phyloP scores from a whole-genome alignment of 1,139 yeast genomes.

The Suhomyces terraborum region DNA sequence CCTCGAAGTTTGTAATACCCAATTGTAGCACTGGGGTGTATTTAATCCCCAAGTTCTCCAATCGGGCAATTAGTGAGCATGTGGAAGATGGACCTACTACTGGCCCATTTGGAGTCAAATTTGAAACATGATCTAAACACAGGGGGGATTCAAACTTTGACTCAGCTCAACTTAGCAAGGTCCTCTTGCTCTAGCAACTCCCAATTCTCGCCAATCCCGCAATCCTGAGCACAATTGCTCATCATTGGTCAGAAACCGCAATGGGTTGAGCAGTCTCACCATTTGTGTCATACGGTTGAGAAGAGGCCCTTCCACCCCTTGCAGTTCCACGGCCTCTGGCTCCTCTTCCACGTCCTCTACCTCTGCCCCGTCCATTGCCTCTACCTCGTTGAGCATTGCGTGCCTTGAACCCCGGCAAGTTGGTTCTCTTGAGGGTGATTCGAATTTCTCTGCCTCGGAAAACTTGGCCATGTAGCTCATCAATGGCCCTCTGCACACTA shows the following conservation, averaged over 20 bases:
- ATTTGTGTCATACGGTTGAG: not conserved
- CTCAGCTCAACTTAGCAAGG: not conserved
- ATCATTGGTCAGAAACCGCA: not conserved
- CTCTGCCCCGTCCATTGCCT: conserved; percentile 26
- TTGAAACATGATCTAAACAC: not conserved
- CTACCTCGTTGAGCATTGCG: conserved; percentile 26
- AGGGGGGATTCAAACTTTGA: no score
- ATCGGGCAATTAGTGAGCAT: no score
- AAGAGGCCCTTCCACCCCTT: not conserved
- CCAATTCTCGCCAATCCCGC: not conserved
- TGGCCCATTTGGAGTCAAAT: not conserved
- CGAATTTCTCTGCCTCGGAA: conserved; percentile 42
- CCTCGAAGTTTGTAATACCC: no score
- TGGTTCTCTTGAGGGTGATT: conserved; percentile 43
- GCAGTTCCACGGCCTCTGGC: conserved; percentile 10
- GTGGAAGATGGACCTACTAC: not conserved
- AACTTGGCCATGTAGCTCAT: conserved; percentile 35
- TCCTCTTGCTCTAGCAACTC: not conserved
- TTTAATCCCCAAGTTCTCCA: no score
- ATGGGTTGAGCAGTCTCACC: not conserved
- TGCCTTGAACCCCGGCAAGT: conserved; percentile 38
- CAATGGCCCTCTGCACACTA: conserved; percentile 37
- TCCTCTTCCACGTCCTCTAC: conserved; percentile 23
- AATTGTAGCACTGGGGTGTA: no score
- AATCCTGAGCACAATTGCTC: not conserved